These are phyloP conservation scores for Gliomastix tumulicola DNA, from an alignment of 2,329 filamentous ascomycete species.

Conservation along the genomic window DNA sequence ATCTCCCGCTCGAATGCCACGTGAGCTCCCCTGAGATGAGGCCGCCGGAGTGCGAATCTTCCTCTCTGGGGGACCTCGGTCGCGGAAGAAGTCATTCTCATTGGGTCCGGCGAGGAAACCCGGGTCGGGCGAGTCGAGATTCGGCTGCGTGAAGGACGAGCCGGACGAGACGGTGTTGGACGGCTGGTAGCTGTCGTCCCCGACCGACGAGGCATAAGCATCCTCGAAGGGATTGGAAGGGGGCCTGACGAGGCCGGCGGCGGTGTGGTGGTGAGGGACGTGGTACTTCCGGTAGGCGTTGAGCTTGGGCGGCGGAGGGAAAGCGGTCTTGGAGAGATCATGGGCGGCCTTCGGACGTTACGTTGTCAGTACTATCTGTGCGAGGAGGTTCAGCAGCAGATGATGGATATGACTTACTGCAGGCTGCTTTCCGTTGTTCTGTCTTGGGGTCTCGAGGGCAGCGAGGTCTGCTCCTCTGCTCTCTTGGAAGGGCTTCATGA, in stretches of 20 bases:
- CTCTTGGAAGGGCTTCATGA: too few species aligned
- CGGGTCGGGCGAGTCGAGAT: not conserved
- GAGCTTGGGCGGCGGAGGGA: constrained; percentile 1
- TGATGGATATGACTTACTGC: not conserved
- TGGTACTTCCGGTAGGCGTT: constrained; percentile 1
- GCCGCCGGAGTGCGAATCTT: too few species aligned
- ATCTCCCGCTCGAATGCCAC: too few species aligned
- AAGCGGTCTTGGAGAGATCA: not conserved
- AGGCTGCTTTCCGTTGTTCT: constrained; percentile 34
- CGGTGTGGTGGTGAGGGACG: not conserved
- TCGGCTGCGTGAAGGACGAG: not conserved
- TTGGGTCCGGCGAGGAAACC: not conserved
- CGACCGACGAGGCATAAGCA: not conserved
- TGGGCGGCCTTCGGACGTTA: not conserved
- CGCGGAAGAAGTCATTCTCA: not conserved
- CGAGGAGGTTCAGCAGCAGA: not conserved
- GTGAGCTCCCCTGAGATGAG: too few species aligned
- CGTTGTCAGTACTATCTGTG: not conserved
- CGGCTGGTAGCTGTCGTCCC: not conserved
- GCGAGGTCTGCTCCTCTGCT: too few species aligned
- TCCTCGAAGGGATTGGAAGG: not conserved
- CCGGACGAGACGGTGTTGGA: not conserved
- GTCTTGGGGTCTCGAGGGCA: too few species aligned
- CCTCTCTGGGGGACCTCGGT: not conserved
- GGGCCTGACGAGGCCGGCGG: not conserved